Base-by-base conservation (phyloP, 1,139 yeast species). In the Taphrina communis region DNA sequence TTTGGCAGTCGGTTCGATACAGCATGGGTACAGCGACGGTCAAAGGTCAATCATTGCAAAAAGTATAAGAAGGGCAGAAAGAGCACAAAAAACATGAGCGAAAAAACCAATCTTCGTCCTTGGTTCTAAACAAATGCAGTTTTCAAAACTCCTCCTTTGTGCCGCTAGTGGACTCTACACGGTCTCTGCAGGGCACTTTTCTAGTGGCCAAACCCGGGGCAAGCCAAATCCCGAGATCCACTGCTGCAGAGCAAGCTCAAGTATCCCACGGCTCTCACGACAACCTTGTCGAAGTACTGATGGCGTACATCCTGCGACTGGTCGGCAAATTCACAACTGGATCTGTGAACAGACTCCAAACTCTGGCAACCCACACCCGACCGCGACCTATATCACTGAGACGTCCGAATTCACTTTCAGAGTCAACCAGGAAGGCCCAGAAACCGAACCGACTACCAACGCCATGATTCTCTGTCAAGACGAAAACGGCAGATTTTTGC, bases 381-480 rank as follows among this genome's bases (percentile, higher is more conserved):
- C 53, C 11, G 53, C 53, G 6, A 21, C 53, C 9, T 50, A 21
- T n/a, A 17, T 19, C n/a, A 21, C 53, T 2, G 53, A 6, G 36
- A 50, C 53, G n/a, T 50, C 53, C n/a, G 53, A 50, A 21, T 21
- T 50, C 36, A n/a, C 21, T 1, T 50, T 50, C 36, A 17, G 9
- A 6, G 2, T 50, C 35, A 50, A 50, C 8, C 53, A 50, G 36
- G 36, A n/a, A 1, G 8, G n/a, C 2, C 36, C 36, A 8, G 8
- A 7, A 6, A 21, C 6, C 31, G 1, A 6, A 38, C 53, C 53
- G 9, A 50, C 53, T 7, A 50, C 53, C 14, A 50, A 50, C 53
- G 53, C 53, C 7, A 50, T 50, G 53, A 21, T 50, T n/a, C 53
- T 50, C 36, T 50, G 53, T 35, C 53, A 50, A 35, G 36, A 50